Conservation (phyloP, 2,329 filamentous ascomycete genomes). For the Shiraia bambusicola region DNA sequence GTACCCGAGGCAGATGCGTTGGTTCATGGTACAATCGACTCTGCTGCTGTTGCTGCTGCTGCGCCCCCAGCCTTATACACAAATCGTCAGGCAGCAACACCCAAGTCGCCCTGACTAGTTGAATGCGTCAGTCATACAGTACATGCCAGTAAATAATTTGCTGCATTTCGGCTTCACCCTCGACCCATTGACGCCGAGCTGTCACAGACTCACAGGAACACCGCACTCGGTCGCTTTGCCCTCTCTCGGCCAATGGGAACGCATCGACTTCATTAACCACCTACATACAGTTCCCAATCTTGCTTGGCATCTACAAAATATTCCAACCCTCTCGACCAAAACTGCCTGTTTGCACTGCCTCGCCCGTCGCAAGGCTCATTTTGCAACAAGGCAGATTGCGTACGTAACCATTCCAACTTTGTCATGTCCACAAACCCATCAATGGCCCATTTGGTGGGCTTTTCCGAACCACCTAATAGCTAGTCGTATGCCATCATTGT, state of each 20-base stretch:
- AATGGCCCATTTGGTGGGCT: not conserved
- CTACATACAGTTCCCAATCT: slow-evolving; percentile 2
- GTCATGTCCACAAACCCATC: slow-evolving; percentile 2
- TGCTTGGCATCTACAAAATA: slow-evolving; percentile 8
- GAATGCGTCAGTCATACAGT: slow-evolving; percentile 3
- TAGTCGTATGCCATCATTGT: slow-evolving; percentile 9
- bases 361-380: slow-evolving; percentile 25
- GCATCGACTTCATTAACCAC: not conserved
- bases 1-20: slow-evolving; percentile 5
- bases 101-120: slow-evolving; percentile 3
- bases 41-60: slow-evolving; percentile 8
- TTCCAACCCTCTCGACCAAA: too few relatives aligned
- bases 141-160: slow-evolving; percentile 2
- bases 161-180: not conserved
- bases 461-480: slow-evolving; percentile 8
- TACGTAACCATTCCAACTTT: slow-evolving; percentile 9
- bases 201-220: slow-evolving; percentile 18
- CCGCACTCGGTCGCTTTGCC: slow-evolving; percentile 1
- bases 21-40: slow-evolving; percentile 1
- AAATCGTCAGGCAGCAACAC: slow-evolving; percentile 2
- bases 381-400: slow-evolving; percentile 27
- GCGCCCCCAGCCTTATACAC: slow-evolving; percentile 16
- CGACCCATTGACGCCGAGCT: slow-evolving; percentile 9
- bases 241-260: slow-evolving; percentile 6
- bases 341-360: slow-evolving; percentile 26